phyloP scores from a whole-genome alignment of 2,329 filamentous ascomycete genomes.

The Aspergillus novoparasiticus region DNA sequence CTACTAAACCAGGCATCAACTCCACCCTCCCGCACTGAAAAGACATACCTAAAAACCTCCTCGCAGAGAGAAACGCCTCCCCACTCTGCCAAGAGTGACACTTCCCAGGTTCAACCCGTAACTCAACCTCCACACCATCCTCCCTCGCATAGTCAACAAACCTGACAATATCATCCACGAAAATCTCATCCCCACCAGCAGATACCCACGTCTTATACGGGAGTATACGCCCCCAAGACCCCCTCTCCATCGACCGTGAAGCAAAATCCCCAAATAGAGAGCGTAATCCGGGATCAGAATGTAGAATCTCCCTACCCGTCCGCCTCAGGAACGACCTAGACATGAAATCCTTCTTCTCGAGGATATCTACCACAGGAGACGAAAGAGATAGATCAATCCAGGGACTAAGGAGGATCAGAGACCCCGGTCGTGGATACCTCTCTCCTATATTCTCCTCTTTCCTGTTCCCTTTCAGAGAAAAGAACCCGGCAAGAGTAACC shows the following conservation, averaged over 20 bases:
- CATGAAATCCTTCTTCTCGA: constrained; percentile 19
- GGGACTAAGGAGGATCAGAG: constrained; percentile 16
- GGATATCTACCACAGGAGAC: constrained; percentile 9
- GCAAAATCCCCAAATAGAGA: background rate
- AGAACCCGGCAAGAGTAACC: background rate
- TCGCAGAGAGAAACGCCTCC: constrained; percentile 9
- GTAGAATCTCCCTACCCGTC: background rate
- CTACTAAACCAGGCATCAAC: background rate
- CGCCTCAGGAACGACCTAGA: background rate
- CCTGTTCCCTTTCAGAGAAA: too few relatives aligned
- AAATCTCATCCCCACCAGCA: constrained; percentile 19
- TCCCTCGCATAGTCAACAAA: constrained; percentile 11
- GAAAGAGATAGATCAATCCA: constrained; percentile 19
- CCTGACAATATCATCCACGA: constrained; percentile 19
- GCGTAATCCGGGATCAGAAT: background rate
- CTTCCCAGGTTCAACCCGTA: constrained; percentile 11
- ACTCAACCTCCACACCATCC: constrained; percentile 5
- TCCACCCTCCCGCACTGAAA: background rate
- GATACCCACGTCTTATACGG: constrained; percentile 16
- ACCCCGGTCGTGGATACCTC: background rate
- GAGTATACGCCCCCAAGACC: constrained; percentile 18
- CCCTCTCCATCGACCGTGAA: background rate
- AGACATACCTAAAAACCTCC: background rate
- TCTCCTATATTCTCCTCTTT: too few relatives aligned
- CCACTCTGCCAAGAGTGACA: constrained; percentile 21